Percentiles rank a stretch among this genome's conserved stretches.
phyloP scores from a whole-genome alignment of 257 asterid species.

The Solanum rostratum region DNA sequence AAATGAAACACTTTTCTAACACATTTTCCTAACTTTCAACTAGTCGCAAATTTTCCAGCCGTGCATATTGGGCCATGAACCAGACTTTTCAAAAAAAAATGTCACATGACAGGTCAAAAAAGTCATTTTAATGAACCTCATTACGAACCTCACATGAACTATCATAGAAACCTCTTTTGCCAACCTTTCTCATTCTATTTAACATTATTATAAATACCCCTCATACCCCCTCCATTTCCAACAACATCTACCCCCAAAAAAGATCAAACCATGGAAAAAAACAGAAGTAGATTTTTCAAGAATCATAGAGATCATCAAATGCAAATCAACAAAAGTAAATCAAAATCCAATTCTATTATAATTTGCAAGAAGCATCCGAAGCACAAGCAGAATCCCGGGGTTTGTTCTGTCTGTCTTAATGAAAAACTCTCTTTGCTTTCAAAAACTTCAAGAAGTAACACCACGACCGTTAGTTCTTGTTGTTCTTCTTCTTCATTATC shows the following conservation, averaged over 20 bases:
- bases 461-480: neutral
- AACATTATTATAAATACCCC: neutral
- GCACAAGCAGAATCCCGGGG: conserved; percentile 63
- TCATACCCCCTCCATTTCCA: neutral
- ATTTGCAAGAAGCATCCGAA: conserved; percentile 59
- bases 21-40: neutral
- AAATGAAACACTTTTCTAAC: neutral
- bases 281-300: conserved; percentile 24
- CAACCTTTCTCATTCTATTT: neutral
- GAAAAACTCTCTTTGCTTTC: conserved; percentile 39
- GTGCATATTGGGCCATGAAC: conserved; percentile 14
- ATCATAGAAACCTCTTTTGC: conserved; percentile 45
- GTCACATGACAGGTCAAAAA: conserved; percentile 25
- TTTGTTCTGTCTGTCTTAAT: conserved; percentile 53
- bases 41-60: conserved; percentile 9
- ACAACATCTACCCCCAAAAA: neutral
- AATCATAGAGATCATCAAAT: conserved; percentile 12
- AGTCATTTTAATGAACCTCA: conserved; percentile 18
- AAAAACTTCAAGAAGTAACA: conserved; percentile 3
- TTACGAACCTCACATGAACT: conserved; percentile 45
- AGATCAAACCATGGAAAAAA: neutral
- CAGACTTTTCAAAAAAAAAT: conserved; percentile 27
- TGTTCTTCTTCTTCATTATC: conserved; percentile 41
- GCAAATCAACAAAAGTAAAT: conserved; percentile 13
- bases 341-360: neutral